These are phyloP conservation scores for Brettanomyces nanus DNA, from an alignment of 805 yeast genomes.

Conservation along the genomic window DNA sequence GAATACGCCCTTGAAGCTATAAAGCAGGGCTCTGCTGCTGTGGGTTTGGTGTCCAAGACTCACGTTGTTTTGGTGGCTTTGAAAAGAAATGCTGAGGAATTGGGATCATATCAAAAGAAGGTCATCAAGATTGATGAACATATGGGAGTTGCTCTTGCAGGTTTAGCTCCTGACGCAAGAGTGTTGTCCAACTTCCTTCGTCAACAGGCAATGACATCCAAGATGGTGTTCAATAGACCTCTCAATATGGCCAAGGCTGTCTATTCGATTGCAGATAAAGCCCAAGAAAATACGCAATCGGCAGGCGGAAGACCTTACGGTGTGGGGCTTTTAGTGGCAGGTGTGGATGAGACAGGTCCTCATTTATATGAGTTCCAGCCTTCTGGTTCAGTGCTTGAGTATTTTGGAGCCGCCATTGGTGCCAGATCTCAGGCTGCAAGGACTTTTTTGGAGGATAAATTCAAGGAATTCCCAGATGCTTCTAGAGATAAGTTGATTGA, in stretches of 20 bases:
- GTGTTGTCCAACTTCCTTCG: constrained; percentile 83
- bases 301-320: constrained; percentile 98
- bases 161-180: constrained; percentile 97
- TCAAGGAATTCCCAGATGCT: constrained; percentile 55
- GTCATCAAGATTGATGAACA: constrained; percentile 87
- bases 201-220: constrained; percentile 84
- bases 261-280: constrained; percentile 84
- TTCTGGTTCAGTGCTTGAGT: constrained; percentile 86
- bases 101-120: constrained; percentile 95
- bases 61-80: constrained; percentile 90
- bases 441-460: constrained; percentile 85
- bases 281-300: constrained; percentile 92
- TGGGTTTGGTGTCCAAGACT: constrained; percentile 78
- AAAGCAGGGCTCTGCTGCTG: constrained; percentile 96
- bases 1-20: constrained; percentile 93
- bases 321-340: constrained; percentile 85
- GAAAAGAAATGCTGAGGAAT: constrained; percentile 94
- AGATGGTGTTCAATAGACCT: constrained; percentile 79
- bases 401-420: constrained; percentile 92
- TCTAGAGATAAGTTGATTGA: constrained; percentile 67
- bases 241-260: constrained; percentile 79
- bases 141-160: constrained; percentile 92
- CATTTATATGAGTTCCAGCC: constrained; percentile 95
- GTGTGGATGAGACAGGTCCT: constrained; percentile 90
- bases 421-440: constrained; percentile 98